A percentile compares a stretch with the other conserved stretches of the same genome.
Evolutionary conservation across 2,329 filamentous ascomycete genomes (phyloP).

Genomic region (Pseudogymnoascus sp.): DNA sequence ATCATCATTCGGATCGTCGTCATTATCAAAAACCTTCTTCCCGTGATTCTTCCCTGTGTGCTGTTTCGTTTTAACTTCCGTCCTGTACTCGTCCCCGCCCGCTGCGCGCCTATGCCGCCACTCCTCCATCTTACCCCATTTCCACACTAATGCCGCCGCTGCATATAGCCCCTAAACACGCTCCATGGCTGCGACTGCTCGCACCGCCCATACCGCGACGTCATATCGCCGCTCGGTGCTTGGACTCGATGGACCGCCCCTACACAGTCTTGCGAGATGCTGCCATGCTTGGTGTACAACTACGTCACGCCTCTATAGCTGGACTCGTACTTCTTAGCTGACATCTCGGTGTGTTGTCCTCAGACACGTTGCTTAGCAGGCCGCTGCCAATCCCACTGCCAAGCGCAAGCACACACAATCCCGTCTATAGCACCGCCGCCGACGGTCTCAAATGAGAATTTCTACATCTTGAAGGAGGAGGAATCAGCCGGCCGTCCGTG

Average conservation of each 20-base stretch:
- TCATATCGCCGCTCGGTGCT: slow-evolving; percentile 49
- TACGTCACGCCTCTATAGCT: slow-evolving; percentile 54
- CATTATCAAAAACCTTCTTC: no score
- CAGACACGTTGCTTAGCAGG: slow-evolving; percentile 56
- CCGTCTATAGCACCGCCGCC: slow-evolving; percentile 62
- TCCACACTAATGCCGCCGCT: slow-evolving; percentile 50
- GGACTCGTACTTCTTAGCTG: slow-evolving; percentile 28
- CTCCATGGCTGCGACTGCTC: slow-evolving; percentile 41
- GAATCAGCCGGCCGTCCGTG: slow-evolving; percentile 19
- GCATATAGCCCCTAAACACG: slow-evolving; percentile 36
- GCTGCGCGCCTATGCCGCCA: slow-evolving; percentile 17
- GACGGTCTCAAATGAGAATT: slow-evolving; percentile 51
- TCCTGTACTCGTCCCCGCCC: slow-evolving; percentile 18
- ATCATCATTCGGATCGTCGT: no score
- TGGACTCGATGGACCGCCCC: slow-evolving; percentile 41
- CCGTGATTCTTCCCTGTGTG: no score
- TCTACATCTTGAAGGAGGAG: slow-evolving; percentile 34
- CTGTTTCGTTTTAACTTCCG: neutral
- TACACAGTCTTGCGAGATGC: slow-evolving; percentile 31
- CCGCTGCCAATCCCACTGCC: slow-evolving; percentile 60
- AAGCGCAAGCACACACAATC: slow-evolving; percentile 61
- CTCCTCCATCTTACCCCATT: slow-evolving; percentile 23
- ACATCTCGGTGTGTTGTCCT: slow-evolving; percentile 46
- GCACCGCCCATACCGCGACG: slow-evolving; percentile 54
- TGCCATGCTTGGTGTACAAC: slow-evolving; percentile 55